phyloP scores from a whole-genome alignment of 2,329 filamentous ascomycete species.

The Myriosclerotinia curreyana region DNA sequence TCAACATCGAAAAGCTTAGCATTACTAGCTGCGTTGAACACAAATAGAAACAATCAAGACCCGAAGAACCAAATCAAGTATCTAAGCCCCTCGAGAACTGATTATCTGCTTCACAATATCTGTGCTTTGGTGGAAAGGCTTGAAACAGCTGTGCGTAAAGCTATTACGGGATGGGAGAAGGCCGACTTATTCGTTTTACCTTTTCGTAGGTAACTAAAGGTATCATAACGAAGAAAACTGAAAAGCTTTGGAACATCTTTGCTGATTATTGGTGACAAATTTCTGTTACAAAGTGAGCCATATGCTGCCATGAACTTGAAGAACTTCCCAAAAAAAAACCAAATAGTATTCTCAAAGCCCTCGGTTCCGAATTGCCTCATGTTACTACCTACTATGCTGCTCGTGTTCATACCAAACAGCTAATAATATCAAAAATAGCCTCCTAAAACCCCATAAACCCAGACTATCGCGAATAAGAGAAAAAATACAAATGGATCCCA shows the following conservation, averaged over 20 bases:
- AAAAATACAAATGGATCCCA: slow-evolving; percentile 25
- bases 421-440: slow-evolving; percentile 29
- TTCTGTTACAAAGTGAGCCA: slow-evolving; percentile 16
- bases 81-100: neutral
- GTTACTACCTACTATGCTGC: slow-evolving; percentile 20
- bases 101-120: neutral
- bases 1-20: neutral
- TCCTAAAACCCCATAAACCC: slow-evolving; percentile 28
- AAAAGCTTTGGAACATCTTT: neutral
- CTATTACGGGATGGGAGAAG: neutral
- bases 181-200: slow-evolving; percentile 11
- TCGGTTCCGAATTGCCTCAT: neutral
- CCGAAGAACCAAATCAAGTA: neutral
- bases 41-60: slow-evolving; percentile 1
- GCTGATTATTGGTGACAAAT: slow-evolving; percentile 10
- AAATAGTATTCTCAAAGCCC: slow-evolving; percentile 7
- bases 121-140: slow-evolving; percentile 10
- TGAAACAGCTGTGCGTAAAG: slow-evolving; percentile 16
- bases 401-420: slow-evolving; percentile 32
- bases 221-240: neutral
- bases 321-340: neutral
- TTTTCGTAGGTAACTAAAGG: neutral
- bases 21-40: neutral
- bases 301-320: neutral
- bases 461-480: slow-evolving; percentile 24